Base-by-base conservation (phyloP, 768 basidiomycete genomes). In the Macrolepiota albuminosa region DNA sequence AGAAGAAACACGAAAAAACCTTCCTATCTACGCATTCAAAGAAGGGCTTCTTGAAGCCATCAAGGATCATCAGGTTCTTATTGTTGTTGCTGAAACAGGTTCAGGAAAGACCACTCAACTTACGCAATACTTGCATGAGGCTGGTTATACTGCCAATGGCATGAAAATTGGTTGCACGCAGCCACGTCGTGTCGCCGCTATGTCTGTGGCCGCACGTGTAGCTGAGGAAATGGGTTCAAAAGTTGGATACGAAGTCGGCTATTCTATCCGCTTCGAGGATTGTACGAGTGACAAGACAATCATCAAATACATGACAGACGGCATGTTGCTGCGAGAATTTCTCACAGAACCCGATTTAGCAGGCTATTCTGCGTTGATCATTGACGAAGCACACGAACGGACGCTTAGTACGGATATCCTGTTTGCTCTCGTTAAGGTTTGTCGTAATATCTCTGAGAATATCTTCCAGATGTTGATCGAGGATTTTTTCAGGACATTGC, bases 251-350 rank as follows among this genome's bases (percentile, higher is more conserved):
- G 96, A 98, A 75, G 97, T 99, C 53, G 97, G 97, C n/a, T 99
- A 99, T 73, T 96, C 95, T 37, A 99, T 99, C 66, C 93, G 97
- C 36, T 99, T 99, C 76, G 97, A 99, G 75, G 97, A 99, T 73
- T 97, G 95, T 72, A 99, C 97, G 21, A 97, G 93, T 77, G 95
- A 98, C 80, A 98, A 97, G 79, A 99, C 97, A 4, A 89, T 95
- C 47, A 80, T 99, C 69, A 98, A 99, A 75, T 99, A 99, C 75
- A 97, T 99, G 97, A 99, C 97, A 47, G 97, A 99, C 69, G 97
- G 97, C 37, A 98, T 99, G 97, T 80, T 99, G 31, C 76, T 98
- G 48, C 84, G 97, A 68, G 95, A 98, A 73, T 98, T 98, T 74
- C 76, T 99, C 68, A 98, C 97, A 10, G 97, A 99, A 72, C 97